Percentiles rank a stretch among this genome's conserved stretches.
Evolutionary conservation across 2,329 filamentous ascomycete species (phyloP).

Genomic region (Laburnicola sp.): DNA sequence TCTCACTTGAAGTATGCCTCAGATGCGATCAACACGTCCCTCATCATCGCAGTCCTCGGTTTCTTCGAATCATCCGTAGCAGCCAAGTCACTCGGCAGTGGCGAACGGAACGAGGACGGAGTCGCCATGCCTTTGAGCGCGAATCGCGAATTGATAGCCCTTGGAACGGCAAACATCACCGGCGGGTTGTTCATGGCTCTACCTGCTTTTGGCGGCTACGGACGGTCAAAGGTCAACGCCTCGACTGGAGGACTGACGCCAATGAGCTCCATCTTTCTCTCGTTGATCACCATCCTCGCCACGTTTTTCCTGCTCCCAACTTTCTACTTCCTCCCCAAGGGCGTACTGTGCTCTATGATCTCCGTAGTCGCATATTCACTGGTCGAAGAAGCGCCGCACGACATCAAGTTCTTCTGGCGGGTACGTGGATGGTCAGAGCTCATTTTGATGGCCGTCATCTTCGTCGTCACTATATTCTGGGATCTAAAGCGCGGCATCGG

Average conservation of each 20-base stretch:
- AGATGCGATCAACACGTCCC: conserved; percentile 85
- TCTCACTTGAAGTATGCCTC: conserved; percentile 79
- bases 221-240: conserved; percentile 91
- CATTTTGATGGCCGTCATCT: conserved; percentile 84
- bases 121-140: conserved; percentile 84
- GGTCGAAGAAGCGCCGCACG: conserved; percentile 92
- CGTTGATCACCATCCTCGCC: conserved; percentile 77
- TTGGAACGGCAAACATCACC: conserved; percentile 88
- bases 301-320: conserved; percentile 83
- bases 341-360: conserved; percentile 90
- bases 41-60: conserved; percentile 91
- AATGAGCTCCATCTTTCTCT: conserved; percentile 88
- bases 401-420: conserved; percentile 83
- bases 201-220: conserved; percentile 94
- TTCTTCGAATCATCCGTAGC: conserved; percentile 98
- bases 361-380: conserved; percentile 92
- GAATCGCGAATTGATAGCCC: conserved; percentile 89
- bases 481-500: conserved; percentile 92
- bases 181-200: conserved; percentile 90
- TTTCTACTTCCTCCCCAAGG: conserved; percentile 97
- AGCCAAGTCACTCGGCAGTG: conserved; percentile 74
- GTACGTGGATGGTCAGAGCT: conserved; percentile 88
- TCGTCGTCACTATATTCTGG: conserved; percentile 90
- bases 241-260: conserved; percentile 90
- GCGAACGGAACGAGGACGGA: conserved; percentile 58